Evolutionary conservation across 495 filamentous ascomycete genomes (phyloP).

Genomic region (Aspergillus carlsbadensis): DNA sequence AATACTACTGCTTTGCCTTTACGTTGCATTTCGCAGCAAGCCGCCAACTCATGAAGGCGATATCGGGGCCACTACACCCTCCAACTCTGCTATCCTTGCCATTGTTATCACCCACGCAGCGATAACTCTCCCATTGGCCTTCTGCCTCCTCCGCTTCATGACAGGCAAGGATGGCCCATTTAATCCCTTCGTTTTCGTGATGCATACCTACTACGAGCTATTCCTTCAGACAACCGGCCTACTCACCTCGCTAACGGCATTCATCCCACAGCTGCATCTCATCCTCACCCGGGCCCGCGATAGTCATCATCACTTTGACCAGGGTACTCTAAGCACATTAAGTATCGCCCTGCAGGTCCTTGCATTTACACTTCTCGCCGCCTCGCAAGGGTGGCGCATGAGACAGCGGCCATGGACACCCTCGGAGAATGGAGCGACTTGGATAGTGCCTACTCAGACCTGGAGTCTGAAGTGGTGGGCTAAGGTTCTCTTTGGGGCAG

Average conservation of each 20-base stretch:
- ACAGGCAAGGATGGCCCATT: neutral
- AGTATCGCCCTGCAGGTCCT: neutral
- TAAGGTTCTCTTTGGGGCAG: neutral
- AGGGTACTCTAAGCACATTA: neutral
- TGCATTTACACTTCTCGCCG: neutral
- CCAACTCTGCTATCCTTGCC: neutral
- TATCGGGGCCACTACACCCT: neutral
- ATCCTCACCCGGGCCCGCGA: neutral
- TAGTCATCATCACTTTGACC: neutral
- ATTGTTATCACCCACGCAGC: slow-evolving; percentile 1
- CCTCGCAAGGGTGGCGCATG: slow-evolving; percentile 9
- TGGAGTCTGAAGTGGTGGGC: neutral
- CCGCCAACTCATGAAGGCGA: neutral
- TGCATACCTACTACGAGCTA: neutral
- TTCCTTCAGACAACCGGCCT: neutral
- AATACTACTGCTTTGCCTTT: neutral
- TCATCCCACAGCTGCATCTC: slow-evolving; percentile 6
- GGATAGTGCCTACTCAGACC: neutral
- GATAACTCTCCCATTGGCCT: neutral
- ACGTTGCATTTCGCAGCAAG: slow-evolving; percentile 2
- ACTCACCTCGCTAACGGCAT: neutral
- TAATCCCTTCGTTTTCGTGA: neutral
- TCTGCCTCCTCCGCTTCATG: slow-evolving; percentile 1
- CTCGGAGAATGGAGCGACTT: no score
- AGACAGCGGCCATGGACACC: neutral